Conservation (phyloP, 1,139 yeast species). For the Candida albicans region DNA sequence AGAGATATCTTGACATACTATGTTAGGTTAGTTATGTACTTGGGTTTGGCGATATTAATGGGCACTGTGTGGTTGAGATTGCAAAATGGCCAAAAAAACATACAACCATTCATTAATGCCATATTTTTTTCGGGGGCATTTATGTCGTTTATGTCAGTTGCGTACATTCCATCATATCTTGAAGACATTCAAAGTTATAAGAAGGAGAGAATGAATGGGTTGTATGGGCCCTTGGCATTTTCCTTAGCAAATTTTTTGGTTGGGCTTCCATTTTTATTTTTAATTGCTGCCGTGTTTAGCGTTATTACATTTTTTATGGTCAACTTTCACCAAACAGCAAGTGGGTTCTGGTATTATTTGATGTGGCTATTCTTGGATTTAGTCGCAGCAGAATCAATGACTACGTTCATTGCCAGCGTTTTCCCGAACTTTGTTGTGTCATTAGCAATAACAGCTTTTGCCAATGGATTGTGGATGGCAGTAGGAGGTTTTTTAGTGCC, state of each 20-base stretch:
- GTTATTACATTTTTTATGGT: conserved; percentile 36
- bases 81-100: conserved; percentile 25
- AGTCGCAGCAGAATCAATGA: conserved; percentile 42
- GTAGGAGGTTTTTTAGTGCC: conserved; percentile 43
- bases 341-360: conserved; percentile 32
- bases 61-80: conserved; percentile 44
- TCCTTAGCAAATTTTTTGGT: conserved; percentile 34
- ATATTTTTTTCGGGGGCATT: conserved; percentile 44
- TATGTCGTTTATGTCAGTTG: conserved; percentile 46
- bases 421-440: conserved; percentile 40
- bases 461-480: conserved; percentile 46
- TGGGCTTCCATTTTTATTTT: conserved; percentile 38
- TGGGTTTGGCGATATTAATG: conserved; percentile 41
- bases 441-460: conserved; percentile 39
- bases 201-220: conserved; percentile 35
- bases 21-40: conserved; percentile 37
- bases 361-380: conserved; percentile 41
- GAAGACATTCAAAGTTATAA: conserved; percentile 33
- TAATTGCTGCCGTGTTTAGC: conserved; percentile 32
- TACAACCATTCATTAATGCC: conserved; percentile 40
- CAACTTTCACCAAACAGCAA: conserved; percentile 26
- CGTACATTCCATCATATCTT: conserved; percentile 40
- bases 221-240: conserved; percentile 38
- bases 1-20: conserved; percentile 38
- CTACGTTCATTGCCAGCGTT: conserved; percentile 32